Evolutionary conservation across 495 filamentous ascomycete genomes (phyloP).

Genomic region (Lophium mytilinum): DNA sequence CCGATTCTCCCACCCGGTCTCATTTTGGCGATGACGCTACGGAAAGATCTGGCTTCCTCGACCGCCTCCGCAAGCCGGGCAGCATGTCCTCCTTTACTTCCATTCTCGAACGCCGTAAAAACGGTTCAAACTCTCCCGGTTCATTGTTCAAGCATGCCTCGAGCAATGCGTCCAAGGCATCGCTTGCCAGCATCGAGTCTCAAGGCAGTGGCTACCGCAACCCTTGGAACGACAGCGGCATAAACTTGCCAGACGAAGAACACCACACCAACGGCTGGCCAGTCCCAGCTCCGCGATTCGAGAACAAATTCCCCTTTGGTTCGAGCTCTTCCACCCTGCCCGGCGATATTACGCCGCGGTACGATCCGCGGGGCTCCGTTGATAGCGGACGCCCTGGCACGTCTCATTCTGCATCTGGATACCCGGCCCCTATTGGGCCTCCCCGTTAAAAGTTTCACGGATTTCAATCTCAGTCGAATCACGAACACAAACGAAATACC

Average conservation of each 20-base stretch:
- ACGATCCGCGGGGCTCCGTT: constrained; percentile 61
- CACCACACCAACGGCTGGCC: constrained; percentile 41
- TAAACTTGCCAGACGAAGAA: constrained; percentile 85
- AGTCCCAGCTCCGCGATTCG: constrained; percentile 18
- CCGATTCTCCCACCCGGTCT: constrained; percentile 76
- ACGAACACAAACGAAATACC: constrained; percentile 22
- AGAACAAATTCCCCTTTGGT: constrained; percentile 24
- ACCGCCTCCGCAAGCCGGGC: constrained; percentile 82
- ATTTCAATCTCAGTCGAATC: constrained; percentile 4
- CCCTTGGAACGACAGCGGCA: constrained; percentile 93
- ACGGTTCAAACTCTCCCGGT: constrained; percentile 68
- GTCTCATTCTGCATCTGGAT: constrained; percentile 64
- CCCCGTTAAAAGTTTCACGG: constrained; percentile 26
- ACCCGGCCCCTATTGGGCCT: constrained; percentile 39
- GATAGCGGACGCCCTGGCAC: constrained; percentile 88
- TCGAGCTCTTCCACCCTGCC: constrained; percentile 18
- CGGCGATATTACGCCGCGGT: constrained; percentile 28
- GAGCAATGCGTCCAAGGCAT: constrained; percentile 88
- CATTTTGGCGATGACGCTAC: constrained; percentile 63
- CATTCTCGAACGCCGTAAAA: constrained; percentile 85
- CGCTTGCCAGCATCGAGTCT: constrained; percentile 86
- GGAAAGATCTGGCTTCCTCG: constrained; percentile 71
- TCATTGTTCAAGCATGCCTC: constrained; percentile 90
- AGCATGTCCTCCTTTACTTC: constrained; percentile 89
- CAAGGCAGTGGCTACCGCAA: constrained; percentile 88